A percentile compares a stretch with the other conserved stretches of the same genome.
These are phyloP conservation scores for Globisporangium paroecandrum DNA, from an alignment of 352 stramenopile species.

Conservation along the genomic window DNA sequence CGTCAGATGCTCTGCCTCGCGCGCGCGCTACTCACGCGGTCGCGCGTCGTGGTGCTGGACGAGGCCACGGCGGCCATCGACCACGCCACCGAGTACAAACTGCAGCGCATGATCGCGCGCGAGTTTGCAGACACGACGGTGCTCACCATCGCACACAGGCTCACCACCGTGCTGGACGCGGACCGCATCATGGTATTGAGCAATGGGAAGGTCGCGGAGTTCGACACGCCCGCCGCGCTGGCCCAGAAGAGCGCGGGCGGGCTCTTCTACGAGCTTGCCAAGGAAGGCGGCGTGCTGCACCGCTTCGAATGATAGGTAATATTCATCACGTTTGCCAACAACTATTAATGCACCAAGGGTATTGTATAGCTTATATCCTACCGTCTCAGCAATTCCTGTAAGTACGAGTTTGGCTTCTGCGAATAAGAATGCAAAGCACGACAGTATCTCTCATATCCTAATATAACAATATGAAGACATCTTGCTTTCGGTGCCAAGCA, in stretches of 20 bases:
- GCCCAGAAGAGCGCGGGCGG: conserved; percentile 13
- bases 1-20: conserved; percentile 95
- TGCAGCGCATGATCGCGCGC: conserved; percentile 77
- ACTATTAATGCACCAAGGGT: no score
- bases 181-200: conserved; percentile 96
- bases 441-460: no score
- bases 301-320: background rate
- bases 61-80: conserved; percentile 80
- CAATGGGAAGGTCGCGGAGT: conserved; percentile 83
- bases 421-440: no score
- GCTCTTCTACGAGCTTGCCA: conserved; percentile 37
- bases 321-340: background rate
- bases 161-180: conserved; percentile 97
- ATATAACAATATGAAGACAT: no score
- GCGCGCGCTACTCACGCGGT: conserved; percentile 88
- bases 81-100: conserved; percentile 64
- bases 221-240: conserved; percentile 73
- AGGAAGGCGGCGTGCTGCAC: conserved; percentile 27
- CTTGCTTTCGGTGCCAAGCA: no score
- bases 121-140: conserved; percentile 92
- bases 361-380: background rate
- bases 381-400: no score
- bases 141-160: conserved; percentile 94
- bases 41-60: conserved; percentile 84
- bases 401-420: no score